A percentile compares a stretch with the other conserved stretches of the same genome.
These are phyloP conservation scores for Pseudonectria buxi DNA, from an alignment of 2,329 filamentous ascomycete species.

Conservation along the genomic window DNA sequence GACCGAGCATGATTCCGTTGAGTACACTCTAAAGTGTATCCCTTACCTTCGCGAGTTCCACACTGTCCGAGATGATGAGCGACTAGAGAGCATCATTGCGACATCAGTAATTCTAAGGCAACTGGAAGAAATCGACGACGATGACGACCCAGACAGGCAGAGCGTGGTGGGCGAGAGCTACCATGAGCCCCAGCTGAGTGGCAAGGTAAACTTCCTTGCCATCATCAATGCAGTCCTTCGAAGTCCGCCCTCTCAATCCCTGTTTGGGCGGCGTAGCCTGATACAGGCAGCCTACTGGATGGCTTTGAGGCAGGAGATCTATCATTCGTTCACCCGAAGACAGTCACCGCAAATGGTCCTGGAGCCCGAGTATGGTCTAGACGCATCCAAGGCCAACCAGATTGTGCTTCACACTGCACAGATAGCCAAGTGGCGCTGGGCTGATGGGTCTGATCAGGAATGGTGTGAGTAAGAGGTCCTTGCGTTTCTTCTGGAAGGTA, in stretches of 20 bases:
- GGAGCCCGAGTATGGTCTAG: constrained; percentile 27
- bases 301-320: constrained; percentile 34
- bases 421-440: constrained; percentile 35
- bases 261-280: constrained; percentile 30
- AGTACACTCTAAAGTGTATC: constrained; percentile 35
- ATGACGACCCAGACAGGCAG: constrained; percentile 20
- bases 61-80: constrained; percentile 30
- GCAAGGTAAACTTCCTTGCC: constrained; percentile 32
- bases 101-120: constrained; percentile 35
- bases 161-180: not conserved
- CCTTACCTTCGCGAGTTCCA: constrained; percentile 32
- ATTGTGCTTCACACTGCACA: constrained; percentile 36
- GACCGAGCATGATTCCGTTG: constrained; percentile 31
- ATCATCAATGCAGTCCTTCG: constrained; percentile 34
- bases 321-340: constrained; percentile 32
- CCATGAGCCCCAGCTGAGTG: constrained; percentile 7
- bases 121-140: constrained; percentile 35
- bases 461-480: constrained; percentile 25
- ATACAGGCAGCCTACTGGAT: constrained; percentile 37
- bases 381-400: constrained; percentile 32
- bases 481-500: not conserved
- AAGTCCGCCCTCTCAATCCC: constrained; percentile 29
- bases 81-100: constrained; percentile 33
- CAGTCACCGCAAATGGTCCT: constrained; percentile 32
- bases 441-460: constrained; percentile 28